Evolutionary conservation across 2,329 filamentous ascomycete species (phyloP).

Genomic region (Phyllosticta citrichinensis): DNA sequence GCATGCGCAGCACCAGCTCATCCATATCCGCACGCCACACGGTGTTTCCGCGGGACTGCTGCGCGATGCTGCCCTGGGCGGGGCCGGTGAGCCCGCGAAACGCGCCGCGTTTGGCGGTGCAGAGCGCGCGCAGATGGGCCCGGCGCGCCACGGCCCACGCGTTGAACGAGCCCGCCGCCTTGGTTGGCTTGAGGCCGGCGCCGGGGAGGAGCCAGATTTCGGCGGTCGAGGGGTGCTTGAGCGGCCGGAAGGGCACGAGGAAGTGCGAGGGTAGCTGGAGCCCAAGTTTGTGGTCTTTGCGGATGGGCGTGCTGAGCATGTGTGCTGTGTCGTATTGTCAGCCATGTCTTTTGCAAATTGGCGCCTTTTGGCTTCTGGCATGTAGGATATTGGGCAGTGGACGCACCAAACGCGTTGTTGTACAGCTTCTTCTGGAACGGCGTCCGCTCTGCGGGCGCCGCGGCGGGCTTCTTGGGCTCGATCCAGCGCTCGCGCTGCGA

Average conservation of each 20-base stretch:
- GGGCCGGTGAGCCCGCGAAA: conserved; percentile 19
- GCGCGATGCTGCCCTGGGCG: conserved; percentile 26
- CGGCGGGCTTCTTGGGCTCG: conserved; percentile 30
- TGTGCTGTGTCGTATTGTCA: conserved; percentile 37
- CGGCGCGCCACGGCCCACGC: background rate
- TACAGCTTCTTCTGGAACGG: conserved; percentile 49
- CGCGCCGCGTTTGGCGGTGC: too few relatives aligned
- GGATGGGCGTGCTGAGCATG: conserved; percentile 51
- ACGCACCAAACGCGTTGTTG: conserved; percentile 55
- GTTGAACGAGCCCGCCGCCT: background rate
- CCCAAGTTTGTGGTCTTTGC: conserved; percentile 44
- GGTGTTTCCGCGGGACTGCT: conserved; percentile 20
- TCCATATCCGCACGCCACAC: conserved; percentile 41
- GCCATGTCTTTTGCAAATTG: too few relatives aligned
- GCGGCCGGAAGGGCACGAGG: conserved; percentile 50
- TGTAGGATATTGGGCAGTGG: background rate
- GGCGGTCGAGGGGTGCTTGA: conserved; percentile 44
- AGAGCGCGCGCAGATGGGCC: background rate
- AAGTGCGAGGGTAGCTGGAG: conserved; percentile 49
- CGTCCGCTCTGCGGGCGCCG: conserved; percentile 21
- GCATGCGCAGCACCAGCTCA: conserved; percentile 27
- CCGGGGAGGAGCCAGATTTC: conserved; percentile 49
- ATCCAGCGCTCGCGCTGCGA: conserved; percentile 26
- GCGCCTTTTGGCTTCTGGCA: too few relatives aligned
- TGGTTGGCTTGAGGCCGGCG: background rate